Evolutionary conservation across 2,329 filamentous ascomycete species (phyloP), one percentile per base, ranked within the genome.

Genomic region (Neofusicoccum parvum): DNA sequence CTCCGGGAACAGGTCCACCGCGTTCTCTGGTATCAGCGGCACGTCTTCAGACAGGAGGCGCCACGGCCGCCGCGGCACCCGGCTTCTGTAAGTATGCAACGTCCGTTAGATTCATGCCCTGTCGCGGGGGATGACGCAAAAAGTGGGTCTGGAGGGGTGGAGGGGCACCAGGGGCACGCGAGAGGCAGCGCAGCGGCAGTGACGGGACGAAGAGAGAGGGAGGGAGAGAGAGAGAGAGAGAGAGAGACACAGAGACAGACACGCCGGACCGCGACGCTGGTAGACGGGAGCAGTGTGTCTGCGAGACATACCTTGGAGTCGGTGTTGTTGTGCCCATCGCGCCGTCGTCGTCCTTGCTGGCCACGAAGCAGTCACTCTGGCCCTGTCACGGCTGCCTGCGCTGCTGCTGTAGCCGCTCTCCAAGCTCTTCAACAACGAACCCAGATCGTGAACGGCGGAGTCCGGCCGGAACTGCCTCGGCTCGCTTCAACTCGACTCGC

Each of bases 31-130:
- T 53, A 64, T 56, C 62, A 54, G 51, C 39, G 62, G 60, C 23
- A 63, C 49, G 43, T 64, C 62, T 37, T 64, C 62, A 14, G 62
- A 64, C 15, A 64, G 62, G n/a, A 64, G 62, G 27, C 49, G 62
- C 37, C 62, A 60, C 11, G 56, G 56, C 43, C 56, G 56, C n/a
- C 56, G 56, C 6, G 56, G 56, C 41, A 60, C 56, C 43, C 56
- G 41, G 56, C 56, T 60, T 60, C 56, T 60, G 56, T 27, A 60
- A 37, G 32, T 60, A 60, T 60, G 56, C 56, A 60, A 60, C 56
- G 56, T 60, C 56, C 56, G 56, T 60, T 60, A 60, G 56, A 10
- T 60, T 60, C 41, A 60, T 60, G 56, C 56, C 36, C 9, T 45
- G 39, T 14, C 10, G 20, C 10, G 10, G 23, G 20, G 15, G 20